These are phyloP conservation scores for Escovopsis weberi DNA, from an alignment of 2,329 filamentous ascomycete genomes.

Conservation along the genomic window DNA sequence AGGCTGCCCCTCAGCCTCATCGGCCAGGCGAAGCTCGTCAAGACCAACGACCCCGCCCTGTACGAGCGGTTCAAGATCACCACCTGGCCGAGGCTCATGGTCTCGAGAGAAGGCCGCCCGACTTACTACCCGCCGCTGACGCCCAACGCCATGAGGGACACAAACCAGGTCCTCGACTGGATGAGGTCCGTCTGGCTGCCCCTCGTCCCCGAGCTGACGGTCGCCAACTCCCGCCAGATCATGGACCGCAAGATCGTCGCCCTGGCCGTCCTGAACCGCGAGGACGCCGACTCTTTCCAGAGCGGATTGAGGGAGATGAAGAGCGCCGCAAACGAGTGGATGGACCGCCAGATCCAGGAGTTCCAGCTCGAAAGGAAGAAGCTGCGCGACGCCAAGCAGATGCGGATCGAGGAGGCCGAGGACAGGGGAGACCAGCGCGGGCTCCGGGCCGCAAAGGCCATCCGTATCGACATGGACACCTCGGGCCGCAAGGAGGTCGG, in stretches of 20 bases:
- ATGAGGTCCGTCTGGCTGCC: constrained; percentile 96
- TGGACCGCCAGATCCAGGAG: constrained; percentile 84
- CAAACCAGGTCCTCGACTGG: constrained; percentile 65
- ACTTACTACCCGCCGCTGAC: constrained; percentile 81
- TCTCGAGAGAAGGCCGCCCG: constrained; percentile 75
- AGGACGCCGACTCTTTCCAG: constrained; percentile 64
- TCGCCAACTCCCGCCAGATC: constrained; percentile 81
- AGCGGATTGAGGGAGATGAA: constrained; percentile 80
- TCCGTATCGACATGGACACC: constrained; percentile 81
- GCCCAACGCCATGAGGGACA: constrained; percentile 85
- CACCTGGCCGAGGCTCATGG: constrained; percentile 87
- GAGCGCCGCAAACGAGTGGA: constrained; percentile 91
- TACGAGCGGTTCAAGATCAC: constrained; percentile 83
- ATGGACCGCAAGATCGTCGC: constrained; percentile 96
- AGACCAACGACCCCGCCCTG: constrained; percentile 66
- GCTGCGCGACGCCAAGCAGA: constrained; percentile 82
- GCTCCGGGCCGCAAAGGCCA: constrained; percentile 73
- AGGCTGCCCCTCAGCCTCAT: constrained; percentile 77
- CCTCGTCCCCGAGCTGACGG: constrained; percentile 85
- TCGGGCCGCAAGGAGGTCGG: constrained; percentile 76
- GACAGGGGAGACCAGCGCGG: constrained; percentile 84
- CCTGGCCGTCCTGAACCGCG: constrained; percentile 70
- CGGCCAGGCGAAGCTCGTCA: constrained; percentile 82
- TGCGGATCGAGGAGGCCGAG: constrained; percentile 91
- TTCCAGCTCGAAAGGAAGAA: constrained; percentile 92